Evolutionary conservation across 345 rosid species (phyloP).

Genomic region (Eutrema yunnanense): DNA sequence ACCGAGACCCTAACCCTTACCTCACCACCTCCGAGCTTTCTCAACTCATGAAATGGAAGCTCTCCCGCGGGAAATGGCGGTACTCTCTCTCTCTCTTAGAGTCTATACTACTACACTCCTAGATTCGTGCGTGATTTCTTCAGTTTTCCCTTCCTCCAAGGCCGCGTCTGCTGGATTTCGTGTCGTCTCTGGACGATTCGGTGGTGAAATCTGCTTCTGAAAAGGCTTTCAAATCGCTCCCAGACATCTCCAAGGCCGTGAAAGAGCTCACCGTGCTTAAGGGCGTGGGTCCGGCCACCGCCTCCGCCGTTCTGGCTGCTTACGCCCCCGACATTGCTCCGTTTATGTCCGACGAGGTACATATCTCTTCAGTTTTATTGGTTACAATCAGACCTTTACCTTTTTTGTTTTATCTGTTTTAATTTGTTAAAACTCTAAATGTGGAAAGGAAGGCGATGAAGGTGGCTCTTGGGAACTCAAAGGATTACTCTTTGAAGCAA

Average conservation of each 20-base stretch:
- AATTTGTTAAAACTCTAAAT: not conserved
- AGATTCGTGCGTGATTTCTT: conserved; percentile 23
- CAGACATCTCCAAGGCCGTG: conserved; percentile 65
- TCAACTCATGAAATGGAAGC: conserved; percentile 89
- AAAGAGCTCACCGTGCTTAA: conserved; percentile 69
- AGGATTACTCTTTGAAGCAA: conserved; percentile 71
- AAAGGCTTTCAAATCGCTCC: conserved; percentile 69
- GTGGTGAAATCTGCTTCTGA: conserved; percentile 61
- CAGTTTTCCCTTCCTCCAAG: conserved; percentile 22
- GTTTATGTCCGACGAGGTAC: conserved; percentile 89
- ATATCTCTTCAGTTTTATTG: not conserved
- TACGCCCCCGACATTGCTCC: conserved; percentile 74
- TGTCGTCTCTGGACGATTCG: conserved; percentile 62
- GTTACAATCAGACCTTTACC: not conserved
- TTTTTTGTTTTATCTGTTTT: not conserved
- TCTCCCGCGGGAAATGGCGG: conserved; percentile 95
- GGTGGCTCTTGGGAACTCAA: conserved; percentile 62
- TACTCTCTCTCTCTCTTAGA: not conserved
- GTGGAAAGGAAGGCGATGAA: conserved; percentile 56
- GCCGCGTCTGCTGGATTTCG: conserved; percentile 74
- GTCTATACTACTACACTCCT: not conserved
- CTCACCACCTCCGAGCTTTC: conserved; percentile 74
- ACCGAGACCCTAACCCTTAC: conserved; percentile 75
- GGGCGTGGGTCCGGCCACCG: conserved; percentile 93
- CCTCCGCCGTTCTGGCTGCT: conserved; percentile 86